Conservation (phyloP, 2,329 filamentous ascomycete genomes). For the Colletotrichum acutatum region DNA sequence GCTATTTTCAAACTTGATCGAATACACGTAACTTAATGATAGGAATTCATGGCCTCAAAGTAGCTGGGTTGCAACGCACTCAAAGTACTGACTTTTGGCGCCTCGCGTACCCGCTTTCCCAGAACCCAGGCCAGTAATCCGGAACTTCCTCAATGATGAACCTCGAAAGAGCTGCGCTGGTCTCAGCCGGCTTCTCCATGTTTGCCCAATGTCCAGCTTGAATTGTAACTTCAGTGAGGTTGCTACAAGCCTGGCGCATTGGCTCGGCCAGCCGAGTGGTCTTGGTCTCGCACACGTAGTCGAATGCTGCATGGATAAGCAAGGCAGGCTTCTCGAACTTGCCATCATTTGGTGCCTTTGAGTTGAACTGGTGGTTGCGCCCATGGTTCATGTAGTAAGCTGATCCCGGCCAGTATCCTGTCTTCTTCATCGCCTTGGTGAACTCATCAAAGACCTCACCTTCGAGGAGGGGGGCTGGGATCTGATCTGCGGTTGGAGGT, state of each 20-base stretch:
- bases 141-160: slow-evolving; percentile 40
- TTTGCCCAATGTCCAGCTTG: slow-evolving; percentile 49
- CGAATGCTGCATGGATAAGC: slow-evolving; percentile 49
- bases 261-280: slow-evolving; percentile 46
- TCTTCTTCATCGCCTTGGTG: slow-evolving; percentile 90
- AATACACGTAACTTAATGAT: no score
- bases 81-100: background rate
- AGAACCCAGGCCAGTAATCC: slow-evolving; percentile 25
- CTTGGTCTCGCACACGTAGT: slow-evolving; percentile 49
- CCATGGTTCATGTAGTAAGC: slow-evolving; percentile 54
- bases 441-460: slow-evolving; percentile 74
- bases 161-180: slow-evolving; percentile 40
- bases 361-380: slow-evolving; percentile 52
- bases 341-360: slow-evolving; percentile 40
- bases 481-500: slow-evolving; percentile 16
- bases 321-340: slow-evolving; percentile 48
- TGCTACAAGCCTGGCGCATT: slow-evolving; percentile 46
- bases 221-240: slow-evolving; percentile 50
- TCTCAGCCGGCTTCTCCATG: slow-evolving; percentile 41
- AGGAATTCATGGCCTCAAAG: no score
- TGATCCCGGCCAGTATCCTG: slow-evolving; percentile 67
- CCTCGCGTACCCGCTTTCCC: slow-evolving; percentile 6
- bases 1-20: no score
- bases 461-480: background rate
- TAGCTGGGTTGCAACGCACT: background rate